A percentile compares a stretch with the other conserved stretches of the same genome.
Conservation (phyloP, 352 stramenopile genomes). For the Pythium monospermum region DNA sequence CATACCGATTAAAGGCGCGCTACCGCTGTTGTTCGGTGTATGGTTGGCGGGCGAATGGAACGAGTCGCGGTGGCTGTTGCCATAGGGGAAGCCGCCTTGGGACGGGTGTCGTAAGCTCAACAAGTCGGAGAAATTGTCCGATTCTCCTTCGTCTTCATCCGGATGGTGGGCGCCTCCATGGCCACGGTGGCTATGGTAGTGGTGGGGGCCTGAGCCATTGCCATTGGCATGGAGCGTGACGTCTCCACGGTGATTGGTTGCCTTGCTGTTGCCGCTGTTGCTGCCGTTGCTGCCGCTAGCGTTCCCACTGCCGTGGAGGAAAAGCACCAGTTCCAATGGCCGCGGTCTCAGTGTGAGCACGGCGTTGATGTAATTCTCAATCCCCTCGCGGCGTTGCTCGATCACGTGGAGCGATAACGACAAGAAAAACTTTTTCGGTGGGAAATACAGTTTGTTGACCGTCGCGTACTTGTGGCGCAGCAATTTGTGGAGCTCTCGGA, state of each 20-base stretch:
- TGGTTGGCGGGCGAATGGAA: neutral
- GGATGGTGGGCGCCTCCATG: slow-evolving; percentile 10
- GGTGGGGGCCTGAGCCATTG: neutral
- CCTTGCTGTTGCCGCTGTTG: neutral
- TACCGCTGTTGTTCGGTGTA: slow-evolving; percentile 4
- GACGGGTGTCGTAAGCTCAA: slow-evolving; percentile 15
- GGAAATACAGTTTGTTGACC: slow-evolving; percentile 80
- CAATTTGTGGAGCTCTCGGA: slow-evolving; percentile 78
- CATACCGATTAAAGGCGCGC: slow-evolving; percentile 45
- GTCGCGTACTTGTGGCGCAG: slow-evolving; percentile 74
- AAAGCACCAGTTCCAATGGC: slow-evolving; percentile 61
- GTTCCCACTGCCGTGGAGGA: slow-evolving; percentile 38
- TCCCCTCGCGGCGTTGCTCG: slow-evolving; percentile 73
- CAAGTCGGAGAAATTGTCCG: slow-evolving; percentile 43
- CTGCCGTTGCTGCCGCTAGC: slow-evolving; percentile 8
- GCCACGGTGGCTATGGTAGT: neutral
- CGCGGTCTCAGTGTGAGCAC: slow-evolving; percentile 66
- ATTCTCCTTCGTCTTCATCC: slow-evolving; percentile 60
- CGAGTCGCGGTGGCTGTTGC: slow-evolving; percentile 3
- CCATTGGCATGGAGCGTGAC: slow-evolving; percentile 11
- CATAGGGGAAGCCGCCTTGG: slow-evolving; percentile 14
- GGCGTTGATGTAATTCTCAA: slow-evolving; percentile 82
- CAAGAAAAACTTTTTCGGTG: slow-evolving; percentile 84
- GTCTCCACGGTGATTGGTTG: too few relatives aligned
- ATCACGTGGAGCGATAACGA: slow-evolving; percentile 85